Percentiles rank a stretch among this genome's conserved stretches.
phyloP scores from a whole-genome alignment of 345 rosid genomes.

The Turritis glabra region DNA sequence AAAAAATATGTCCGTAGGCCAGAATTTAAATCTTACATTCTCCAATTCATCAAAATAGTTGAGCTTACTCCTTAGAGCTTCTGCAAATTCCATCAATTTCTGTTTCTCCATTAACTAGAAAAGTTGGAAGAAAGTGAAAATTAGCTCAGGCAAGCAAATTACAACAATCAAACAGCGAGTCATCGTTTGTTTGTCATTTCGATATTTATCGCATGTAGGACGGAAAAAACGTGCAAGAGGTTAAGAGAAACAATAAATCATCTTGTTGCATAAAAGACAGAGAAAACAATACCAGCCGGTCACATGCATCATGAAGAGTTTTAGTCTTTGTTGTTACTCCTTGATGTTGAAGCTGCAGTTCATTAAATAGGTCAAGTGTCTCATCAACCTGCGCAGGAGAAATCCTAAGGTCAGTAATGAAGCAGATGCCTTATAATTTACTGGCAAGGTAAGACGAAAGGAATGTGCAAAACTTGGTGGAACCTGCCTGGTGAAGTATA shows the following conservation, averaged over 20 bases:
- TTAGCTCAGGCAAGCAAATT: slow-evolving; percentile 5
- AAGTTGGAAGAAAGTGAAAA: slow-evolving; percentile 24
- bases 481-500: slow-evolving; percentile 73
- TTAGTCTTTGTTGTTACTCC: slow-evolving; percentile 95
- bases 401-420: not conserved
- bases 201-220: too few relatives aligned
- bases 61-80: slow-evolving; percentile 92
- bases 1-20: slow-evolving; percentile 31
- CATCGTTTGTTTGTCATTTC: not conserved
- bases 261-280: not conserved
- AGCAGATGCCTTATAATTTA: not conserved
- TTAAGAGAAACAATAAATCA: not conserved
- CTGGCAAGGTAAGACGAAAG: not conserved
- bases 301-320: slow-evolving; percentile 99
- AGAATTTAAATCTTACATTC: slow-evolving; percentile 89
- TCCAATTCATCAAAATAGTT: slow-evolving; percentile 98
- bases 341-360: slow-evolving; percentile 87
- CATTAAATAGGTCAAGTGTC: slow-evolving; percentile 79
- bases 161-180: not conserved
- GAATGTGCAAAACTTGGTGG: slow-evolving; percentile 16
- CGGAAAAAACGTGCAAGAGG: too few relatives aligned
- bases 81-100: slow-evolving; percentile 85
- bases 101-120: slow-evolving; percentile 82
- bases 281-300: slow-evolving; percentile 66
- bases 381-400: slow-evolving; percentile 75